phyloP scores from a whole-genome alignment of 371 early-diverging fungal genomes.

The Circinella umbellata region DNA sequence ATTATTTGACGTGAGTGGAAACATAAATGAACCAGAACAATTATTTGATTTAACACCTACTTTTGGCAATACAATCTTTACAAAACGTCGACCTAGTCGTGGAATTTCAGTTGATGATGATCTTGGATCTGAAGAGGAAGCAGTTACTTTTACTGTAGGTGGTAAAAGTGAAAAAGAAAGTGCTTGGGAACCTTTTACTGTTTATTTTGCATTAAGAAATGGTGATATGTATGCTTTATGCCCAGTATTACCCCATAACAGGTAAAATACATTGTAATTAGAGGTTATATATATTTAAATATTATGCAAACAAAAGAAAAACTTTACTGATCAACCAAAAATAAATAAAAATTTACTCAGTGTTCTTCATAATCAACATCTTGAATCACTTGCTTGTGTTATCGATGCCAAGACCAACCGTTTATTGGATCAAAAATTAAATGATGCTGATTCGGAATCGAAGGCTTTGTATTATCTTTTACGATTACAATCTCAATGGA shows the following conservation, averaged over 20 bases:
- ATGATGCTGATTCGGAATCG: slow-evolving; percentile 4
- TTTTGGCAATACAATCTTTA: background rate
- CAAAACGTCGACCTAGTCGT: background rate
- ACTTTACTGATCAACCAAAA: background rate
- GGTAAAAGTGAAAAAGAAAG: slow-evolving; percentile 34
- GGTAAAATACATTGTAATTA: slow-evolving; percentile 21
- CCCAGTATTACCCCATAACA: slow-evolving; percentile 47
- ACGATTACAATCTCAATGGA: slow-evolving; percentile 44
- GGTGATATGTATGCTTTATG: slow-evolving; percentile 51
- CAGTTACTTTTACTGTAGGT: slow-evolving; percentile 45
- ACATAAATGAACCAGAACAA: slow-evolving; percentile 48
- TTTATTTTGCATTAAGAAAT: slow-evolving; percentile 44
- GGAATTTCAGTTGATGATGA: slow-evolving; percentile 36
- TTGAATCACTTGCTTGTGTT: slow-evolving; percentile 40
- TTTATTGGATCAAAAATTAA: slow-evolving; percentile 11
- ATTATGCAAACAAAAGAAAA: too few species aligned
- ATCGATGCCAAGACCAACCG: slow-evolving; percentile 33
- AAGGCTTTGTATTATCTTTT: slow-evolving; percentile 28
- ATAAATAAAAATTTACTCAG: slow-evolving; percentile 16
- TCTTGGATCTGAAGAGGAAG: slow-evolving; percentile 45
- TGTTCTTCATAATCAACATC: slow-evolving; percentile 35
- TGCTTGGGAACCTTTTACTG: slow-evolving; percentile 50
- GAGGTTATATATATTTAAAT: background rate
- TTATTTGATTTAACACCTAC: slow-evolving; percentile 45
- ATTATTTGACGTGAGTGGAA: slow-evolving; percentile 46